A percentile compares a stretch with the other conserved stretches of the same genome.
These are phyloP conservation scores for Nymphaea thermarum DNA, from an alignment of 164 flowering plant species.

Conservation along the genomic window DNA sequence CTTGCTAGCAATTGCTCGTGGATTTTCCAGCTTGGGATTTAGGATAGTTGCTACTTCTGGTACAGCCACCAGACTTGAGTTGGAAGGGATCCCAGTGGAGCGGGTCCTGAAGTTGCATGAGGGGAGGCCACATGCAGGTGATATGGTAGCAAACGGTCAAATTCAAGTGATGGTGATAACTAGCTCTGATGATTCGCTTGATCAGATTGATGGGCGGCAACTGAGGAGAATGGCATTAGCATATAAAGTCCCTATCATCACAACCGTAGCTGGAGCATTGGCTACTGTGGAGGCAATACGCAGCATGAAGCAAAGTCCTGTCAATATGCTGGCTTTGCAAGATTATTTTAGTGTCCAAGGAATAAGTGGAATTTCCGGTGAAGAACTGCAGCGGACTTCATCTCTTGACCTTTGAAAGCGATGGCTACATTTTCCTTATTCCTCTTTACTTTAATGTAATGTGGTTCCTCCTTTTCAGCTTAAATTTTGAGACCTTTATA, in stretches of 20 bases:
- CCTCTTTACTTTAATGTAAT: not conserved
- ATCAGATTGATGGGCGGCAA: slow-evolving; percentile 68
- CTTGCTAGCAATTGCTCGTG: slow-evolving; percentile 49
- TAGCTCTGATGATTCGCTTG: slow-evolving; percentile 82
- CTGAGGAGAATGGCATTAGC: slow-evolving; percentile 90
- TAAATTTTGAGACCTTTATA: too few relatives aligned
- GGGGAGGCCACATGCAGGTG: slow-evolving; percentile 89
- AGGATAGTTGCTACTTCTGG: slow-evolving; percentile 67
- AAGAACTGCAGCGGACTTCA: slow-evolving; percentile 40
- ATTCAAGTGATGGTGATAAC: slow-evolving; percentile 90
- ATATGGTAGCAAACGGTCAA: slow-evolving; percentile 74
- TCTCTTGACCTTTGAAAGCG: slow-evolving; percentile 6
- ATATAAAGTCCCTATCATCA: slow-evolving; percentile 78
- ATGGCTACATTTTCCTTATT: not conserved
- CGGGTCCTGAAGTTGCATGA: slow-evolving; percentile 86
- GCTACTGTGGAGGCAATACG: slow-evolving; percentile 72
- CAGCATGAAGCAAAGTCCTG: slow-evolving; percentile 50
- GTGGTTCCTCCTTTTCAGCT: not conserved
- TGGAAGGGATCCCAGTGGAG: slow-evolving; percentile 62
- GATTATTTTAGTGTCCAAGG: slow-evolving; percentile 43
- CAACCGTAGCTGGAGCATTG: slow-evolving; percentile 79
- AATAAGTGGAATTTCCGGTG: slow-evolving; percentile 6
- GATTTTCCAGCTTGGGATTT: slow-evolving; percentile 60
- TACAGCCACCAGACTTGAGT: slow-evolving; percentile 63
- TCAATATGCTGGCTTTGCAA: slow-evolving; percentile 73